phyloP scores from a whole-genome alignment of 176 grass and related monocot genomes.

The Chloris gayana region DNA sequence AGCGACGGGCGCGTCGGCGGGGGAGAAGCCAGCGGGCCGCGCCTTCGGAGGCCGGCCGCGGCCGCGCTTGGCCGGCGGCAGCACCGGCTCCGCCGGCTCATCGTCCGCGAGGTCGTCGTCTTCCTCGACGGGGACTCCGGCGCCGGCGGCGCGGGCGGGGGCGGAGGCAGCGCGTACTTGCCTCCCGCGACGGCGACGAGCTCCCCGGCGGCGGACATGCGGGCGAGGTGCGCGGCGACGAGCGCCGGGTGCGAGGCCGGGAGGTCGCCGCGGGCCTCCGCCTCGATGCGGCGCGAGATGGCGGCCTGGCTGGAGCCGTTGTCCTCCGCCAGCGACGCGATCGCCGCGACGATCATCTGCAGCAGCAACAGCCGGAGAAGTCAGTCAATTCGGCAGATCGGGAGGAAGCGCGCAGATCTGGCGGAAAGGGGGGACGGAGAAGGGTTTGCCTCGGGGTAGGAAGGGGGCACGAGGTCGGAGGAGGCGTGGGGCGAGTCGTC shows the following conservation, averaged over 20 bases:
- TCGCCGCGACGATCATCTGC: slow-evolving; percentile 78
- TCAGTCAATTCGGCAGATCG: slow-evolving; percentile 42
- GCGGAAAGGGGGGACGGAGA: slow-evolving; percentile 6
- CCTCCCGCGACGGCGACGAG: slow-evolving; percentile 57
- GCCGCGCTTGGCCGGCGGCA: slow-evolving; percentile 47
- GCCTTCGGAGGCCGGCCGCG: slow-evolving; percentile 73
- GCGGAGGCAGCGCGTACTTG: slow-evolving; percentile 45
- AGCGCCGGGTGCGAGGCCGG: slow-evolving; percentile 63
- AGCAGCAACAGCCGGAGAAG: not conserved
- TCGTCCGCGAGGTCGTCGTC: not conserved
- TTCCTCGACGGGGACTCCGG: slow-evolving; percentile 28
- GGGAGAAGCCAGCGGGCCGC: slow-evolving; percentile 35
- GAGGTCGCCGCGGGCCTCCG: slow-evolving; percentile 37
- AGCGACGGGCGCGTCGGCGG: slow-evolving; percentile 4
- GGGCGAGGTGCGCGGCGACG: slow-evolving; percentile 63
- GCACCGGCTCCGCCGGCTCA: not conserved
- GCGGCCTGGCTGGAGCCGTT: slow-evolving; percentile 64
- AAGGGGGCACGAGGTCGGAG: slow-evolving; percentile 43
- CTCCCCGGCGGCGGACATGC: slow-evolving; percentile 62
- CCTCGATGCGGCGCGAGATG: slow-evolving; percentile 67
- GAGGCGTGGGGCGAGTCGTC: slow-evolving; percentile 13
- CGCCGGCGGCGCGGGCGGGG: slow-evolving; percentile 1
- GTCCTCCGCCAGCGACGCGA: slow-evolving; percentile 57
- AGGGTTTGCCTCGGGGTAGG: slow-evolving; percentile 63
- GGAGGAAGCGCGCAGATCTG: slow-evolving; percentile 40